Conservation (phyloP, 2,329 filamentous ascomycete genomes). For the Ophiostoma novo-ulmi region DNA sequence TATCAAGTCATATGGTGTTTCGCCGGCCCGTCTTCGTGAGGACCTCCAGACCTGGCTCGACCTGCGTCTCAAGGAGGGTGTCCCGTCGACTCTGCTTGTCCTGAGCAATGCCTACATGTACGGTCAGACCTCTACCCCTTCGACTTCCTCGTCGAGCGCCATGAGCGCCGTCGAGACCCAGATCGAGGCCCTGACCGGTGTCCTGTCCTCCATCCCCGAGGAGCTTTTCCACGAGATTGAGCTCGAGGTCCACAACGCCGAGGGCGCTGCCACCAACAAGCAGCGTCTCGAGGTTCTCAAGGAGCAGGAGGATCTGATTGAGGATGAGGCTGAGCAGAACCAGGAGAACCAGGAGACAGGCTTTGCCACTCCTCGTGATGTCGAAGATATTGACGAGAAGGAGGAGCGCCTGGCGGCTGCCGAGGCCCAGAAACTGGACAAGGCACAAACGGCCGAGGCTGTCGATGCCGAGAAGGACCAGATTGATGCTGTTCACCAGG, state of each 20-base stretch:
- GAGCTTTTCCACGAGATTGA: constrained; percentile 99
- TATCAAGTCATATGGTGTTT: constrained; percentile 87
- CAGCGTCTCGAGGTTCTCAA: constrained; percentile 96
- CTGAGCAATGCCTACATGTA: constrained; percentile 98
- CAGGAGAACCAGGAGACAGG: constrained; percentile 72
- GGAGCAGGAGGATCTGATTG: constrained; percentile 96
- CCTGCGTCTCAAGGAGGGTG: constrained; percentile 83
- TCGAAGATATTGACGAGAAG: constrained; percentile 91
- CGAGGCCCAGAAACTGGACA: constrained; percentile 47
- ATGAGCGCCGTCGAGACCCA: constrained; percentile 76
- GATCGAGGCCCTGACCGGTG: constrained; percentile 86
- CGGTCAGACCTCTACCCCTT: constrained; percentile 50
- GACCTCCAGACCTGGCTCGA: constrained; percentile 94
- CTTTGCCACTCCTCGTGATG: constrained; percentile 71
- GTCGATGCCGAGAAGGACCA: constrained; percentile 51
- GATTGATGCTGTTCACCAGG: constrained; percentile 32
- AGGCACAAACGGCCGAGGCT: constrained; percentile 34
- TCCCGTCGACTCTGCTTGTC: constrained; percentile 93
- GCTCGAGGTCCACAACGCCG: constrained; percentile 92
- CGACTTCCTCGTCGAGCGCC: constrained; percentile 1
- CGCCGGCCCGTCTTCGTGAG: constrained; percentile 77
- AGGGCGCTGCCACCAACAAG: constrained; percentile 97
- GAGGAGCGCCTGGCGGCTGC: constrained; percentile 62
- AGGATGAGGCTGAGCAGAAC: constrained; percentile 93
- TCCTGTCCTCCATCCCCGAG: constrained; percentile 90